A percentile compares a stretch with the other conserved stretches of the same genome.
phyloP scores from a whole-genome alignment of 768 basidiomycete genomes.

The Phylloporus arenicola region DNA sequence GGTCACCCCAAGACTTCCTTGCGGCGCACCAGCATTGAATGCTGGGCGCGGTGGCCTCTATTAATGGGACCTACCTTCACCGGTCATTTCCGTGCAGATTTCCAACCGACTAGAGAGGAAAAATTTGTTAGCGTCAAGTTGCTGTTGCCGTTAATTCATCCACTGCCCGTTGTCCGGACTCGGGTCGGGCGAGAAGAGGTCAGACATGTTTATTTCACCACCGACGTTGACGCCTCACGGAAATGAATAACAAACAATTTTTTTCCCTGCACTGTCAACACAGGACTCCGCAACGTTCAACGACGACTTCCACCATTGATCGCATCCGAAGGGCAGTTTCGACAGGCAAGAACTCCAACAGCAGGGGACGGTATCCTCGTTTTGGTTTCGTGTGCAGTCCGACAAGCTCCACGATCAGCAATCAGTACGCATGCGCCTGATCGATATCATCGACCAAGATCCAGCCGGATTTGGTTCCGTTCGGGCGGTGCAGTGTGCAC shows the following conservation, averaged over 20 bases:
- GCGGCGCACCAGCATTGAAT: constrained; percentile 9
- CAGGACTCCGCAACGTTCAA: constrained; percentile 12
- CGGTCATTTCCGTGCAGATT: constrained; percentile 11
- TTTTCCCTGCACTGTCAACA: constrained; percentile 16
- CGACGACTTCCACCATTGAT: constrained; percentile 13
- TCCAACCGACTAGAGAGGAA: constrained; percentile 4
- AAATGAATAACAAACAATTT: constrained; percentile 27
- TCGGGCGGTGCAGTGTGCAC: constrained; percentile 11
- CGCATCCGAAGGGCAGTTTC: not conserved
- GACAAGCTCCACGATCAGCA: constrained; percentile 12
- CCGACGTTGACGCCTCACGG: constrained; percentile 19
- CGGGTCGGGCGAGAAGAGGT: constrained; percentile 8
- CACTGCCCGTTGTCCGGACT: constrained; percentile 1
- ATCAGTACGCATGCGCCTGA: constrained; percentile 3
- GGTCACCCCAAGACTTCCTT: constrained; percentile 27
- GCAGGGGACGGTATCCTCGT: constrained; percentile 2
- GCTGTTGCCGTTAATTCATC: constrained; percentile 18
- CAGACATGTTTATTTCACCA: constrained; percentile 21
- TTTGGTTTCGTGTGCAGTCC: constrained; percentile 6
- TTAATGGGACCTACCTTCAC: constrained; percentile 18
- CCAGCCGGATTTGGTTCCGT: constrained; percentile 21
- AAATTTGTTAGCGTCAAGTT: constrained; percentile 12
- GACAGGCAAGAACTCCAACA: not conserved
- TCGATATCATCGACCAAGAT: constrained; percentile 20
- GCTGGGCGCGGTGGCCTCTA: constrained; percentile 5